Percentiles rank a stretch among this genome's conserved stretches.
These are phyloP conservation scores for Solanum hybrid DNA, from an alignment of 305 asterid species.

Conservation along the genomic window DNA sequence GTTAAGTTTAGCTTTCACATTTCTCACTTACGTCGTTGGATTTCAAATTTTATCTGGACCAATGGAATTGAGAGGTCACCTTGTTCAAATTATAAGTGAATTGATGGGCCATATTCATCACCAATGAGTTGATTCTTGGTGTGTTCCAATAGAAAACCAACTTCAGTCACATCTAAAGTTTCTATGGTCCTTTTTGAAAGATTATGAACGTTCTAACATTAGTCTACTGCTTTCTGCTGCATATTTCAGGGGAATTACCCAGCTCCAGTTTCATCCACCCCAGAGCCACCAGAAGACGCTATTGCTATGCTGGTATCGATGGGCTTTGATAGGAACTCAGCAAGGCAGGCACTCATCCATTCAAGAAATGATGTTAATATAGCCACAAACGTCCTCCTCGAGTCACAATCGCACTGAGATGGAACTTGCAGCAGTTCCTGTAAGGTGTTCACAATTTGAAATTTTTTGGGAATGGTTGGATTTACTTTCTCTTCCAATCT, in stretches of 20 bases:
- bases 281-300: constrained; percentile 78
- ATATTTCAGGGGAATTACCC: constrained; percentile 47
- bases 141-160: neutral
- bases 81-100: neutral
- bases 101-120: neutral
- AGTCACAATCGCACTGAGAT: constrained; percentile 49
- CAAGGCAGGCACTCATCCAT: constrained; percentile 82
- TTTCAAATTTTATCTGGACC: neutral
- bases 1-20: neutral
- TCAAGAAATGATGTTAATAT: constrained; percentile 79
- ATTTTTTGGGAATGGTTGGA: neutral
- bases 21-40: neutral
- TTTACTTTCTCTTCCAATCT: neutral
- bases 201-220: neutral
- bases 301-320: constrained; percentile 67
- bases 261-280: constrained; percentile 33
- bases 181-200: neutral
- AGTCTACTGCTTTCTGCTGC: neutral
- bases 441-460: neutral
- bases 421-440: neutral
- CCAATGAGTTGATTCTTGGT: neutral
- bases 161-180: neutral
- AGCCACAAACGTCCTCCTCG: constrained; percentile 91
- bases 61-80: neutral
- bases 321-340: constrained; percentile 90